A percentile compares a stretch with the other conserved stretches of the same genome.
phyloP scores from a whole-genome alignment of 148 eudicot genomes.

The Chenopodium suecicum region DNA sequence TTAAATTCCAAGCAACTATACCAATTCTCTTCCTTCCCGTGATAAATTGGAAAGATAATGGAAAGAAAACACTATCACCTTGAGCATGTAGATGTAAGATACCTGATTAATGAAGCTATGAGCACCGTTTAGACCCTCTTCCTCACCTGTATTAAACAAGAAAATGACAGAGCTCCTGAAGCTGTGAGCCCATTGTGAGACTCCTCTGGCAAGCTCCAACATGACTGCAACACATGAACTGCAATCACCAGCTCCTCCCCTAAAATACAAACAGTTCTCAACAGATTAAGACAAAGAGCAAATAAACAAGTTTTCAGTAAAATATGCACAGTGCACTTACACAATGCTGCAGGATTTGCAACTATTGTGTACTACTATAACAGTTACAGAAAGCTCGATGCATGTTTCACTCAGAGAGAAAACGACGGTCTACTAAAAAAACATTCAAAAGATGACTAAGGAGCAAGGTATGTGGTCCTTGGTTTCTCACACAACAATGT shows the following conservation, averaged over 20 bases:
- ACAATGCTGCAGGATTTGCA: background rate
- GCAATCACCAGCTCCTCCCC: conserved; percentile 99
- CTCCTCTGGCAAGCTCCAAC: conserved; percentile 94
- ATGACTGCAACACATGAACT: conserved; percentile 95
- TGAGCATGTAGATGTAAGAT: conserved; percentile 3
- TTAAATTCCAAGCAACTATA: background rate
- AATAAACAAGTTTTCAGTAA: background rate
- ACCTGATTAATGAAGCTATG: conserved; percentile 98
- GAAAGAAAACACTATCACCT: background rate
- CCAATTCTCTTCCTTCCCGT: background rate
- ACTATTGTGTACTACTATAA: too few relatives aligned
- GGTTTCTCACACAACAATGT: background rate
- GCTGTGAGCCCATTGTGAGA: conserved; percentile 96
- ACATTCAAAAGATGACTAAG: background rate
- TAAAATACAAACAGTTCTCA: conserved; percentile 24
- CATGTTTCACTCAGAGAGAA: background rate
- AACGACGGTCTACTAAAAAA: background rate
- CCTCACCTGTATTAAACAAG: conserved; percentile 94
- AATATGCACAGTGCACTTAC: background rate
- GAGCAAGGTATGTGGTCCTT: background rate
- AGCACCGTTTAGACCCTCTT: conserved; percentile 96
- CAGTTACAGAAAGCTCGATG: background rate
- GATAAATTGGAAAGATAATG: background rate
- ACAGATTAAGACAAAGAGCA: background rate
- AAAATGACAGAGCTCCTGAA: conserved; percentile 81